A percentile compares a stretch with the other conserved stretches of the same genome.
Conservation (phyloP, 1,284 basidiomycete species). For the Omphalotus olearius region DNA sequence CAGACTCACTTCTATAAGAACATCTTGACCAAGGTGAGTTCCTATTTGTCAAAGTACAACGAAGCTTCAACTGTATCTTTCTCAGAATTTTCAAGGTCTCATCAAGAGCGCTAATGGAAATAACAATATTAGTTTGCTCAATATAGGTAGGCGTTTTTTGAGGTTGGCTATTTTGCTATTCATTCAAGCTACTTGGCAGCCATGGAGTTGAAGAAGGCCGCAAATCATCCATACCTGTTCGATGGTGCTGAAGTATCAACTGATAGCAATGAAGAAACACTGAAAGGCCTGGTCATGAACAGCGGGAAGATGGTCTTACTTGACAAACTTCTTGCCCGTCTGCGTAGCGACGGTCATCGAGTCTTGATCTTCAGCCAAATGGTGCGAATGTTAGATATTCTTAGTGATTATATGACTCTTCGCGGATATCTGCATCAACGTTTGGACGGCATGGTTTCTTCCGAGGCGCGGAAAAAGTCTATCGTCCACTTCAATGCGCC, state of each 20-base stretch:
- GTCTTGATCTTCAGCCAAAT: constrained; percentile 99
- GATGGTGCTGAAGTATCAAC: constrained; percentile 88
- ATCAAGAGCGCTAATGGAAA: constrained; percentile 85
- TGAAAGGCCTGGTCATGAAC: constrained; percentile 96
- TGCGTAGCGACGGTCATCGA: constrained; percentile 91
- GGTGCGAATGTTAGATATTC: constrained; percentile 98
- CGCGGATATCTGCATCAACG: constrained; percentile 95
- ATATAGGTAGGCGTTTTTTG: constrained; percentile 61
- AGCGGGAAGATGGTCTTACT: constrained; percentile 97
- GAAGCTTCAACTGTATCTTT: too few relatives aligned
- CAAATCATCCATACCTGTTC: constrained; percentile 97
- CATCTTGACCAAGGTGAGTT: constrained; percentile 85
- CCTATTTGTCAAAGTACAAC: not conserved
- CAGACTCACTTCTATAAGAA: constrained; percentile 99
- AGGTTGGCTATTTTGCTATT: not conserved
- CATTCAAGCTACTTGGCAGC: constrained; percentile 35
- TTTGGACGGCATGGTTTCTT: constrained; percentile 93
- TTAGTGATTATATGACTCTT: constrained; percentile 93
- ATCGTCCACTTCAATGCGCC: constrained; percentile 98
- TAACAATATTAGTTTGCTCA: constrained; percentile 87
- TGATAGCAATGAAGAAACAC: constrained; percentile 78
- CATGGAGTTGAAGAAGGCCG: constrained; percentile 97
- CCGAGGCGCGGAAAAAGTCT: constrained; percentile 87
- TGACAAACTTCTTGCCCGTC: constrained; percentile 87
- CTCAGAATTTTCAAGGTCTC: constrained; percentile 87